A percentile compares a stretch with the other conserved stretches of the same genome.
Evolutionary conservation across 345 rosid species (phyloP).

Genomic region (Bruguiera sexangula): DNA sequence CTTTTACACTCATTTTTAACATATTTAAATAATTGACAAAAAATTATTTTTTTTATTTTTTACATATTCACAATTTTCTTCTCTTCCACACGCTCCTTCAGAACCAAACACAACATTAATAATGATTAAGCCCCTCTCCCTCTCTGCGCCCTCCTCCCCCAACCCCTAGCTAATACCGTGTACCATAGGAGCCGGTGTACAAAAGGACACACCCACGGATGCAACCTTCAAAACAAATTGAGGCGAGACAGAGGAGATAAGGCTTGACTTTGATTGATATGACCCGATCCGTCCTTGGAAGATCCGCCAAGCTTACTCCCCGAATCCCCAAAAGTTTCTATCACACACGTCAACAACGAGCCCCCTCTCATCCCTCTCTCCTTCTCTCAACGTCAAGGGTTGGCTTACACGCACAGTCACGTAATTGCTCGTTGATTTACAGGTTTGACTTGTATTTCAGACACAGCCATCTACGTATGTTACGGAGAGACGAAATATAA

Average conservation of each 20-base stretch:
- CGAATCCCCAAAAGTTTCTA: conserved; percentile 19
- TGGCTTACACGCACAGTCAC: too few relatives aligned
- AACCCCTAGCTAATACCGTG: background rate
- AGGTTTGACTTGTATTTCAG: too few relatives aligned
- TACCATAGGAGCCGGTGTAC: background rate
- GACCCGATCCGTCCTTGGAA: conserved; percentile 42
- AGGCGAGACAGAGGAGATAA: background rate
- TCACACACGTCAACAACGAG: conserved; percentile 5
- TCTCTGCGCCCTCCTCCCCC: background rate
- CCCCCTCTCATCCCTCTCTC: background rate
- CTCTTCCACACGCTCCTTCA: too few relatives aligned
- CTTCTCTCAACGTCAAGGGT: background rate
- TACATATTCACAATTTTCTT: too few relatives aligned
- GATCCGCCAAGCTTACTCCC: conserved; percentile 31
- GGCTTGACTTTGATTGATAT: conserved; percentile 22
- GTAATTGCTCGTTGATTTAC: too few relatives aligned
- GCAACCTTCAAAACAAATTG: conserved; percentile 7
- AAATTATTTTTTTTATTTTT: too few relatives aligned
- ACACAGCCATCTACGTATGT: too few relatives aligned
- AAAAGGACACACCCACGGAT: conserved; percentile 26
- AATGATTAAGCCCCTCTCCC: background rate
- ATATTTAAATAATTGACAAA: too few relatives aligned
- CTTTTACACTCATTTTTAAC: too few relatives aligned
- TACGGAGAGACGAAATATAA: too few relatives aligned
- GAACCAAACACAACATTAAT: too few relatives aligned